A percentile compares a stretch with the other conserved stretches of the same genome.
Conservation (phyloP, 129 eudicot genomes). For the Chrysanthemum lavandulifolium region DNA sequence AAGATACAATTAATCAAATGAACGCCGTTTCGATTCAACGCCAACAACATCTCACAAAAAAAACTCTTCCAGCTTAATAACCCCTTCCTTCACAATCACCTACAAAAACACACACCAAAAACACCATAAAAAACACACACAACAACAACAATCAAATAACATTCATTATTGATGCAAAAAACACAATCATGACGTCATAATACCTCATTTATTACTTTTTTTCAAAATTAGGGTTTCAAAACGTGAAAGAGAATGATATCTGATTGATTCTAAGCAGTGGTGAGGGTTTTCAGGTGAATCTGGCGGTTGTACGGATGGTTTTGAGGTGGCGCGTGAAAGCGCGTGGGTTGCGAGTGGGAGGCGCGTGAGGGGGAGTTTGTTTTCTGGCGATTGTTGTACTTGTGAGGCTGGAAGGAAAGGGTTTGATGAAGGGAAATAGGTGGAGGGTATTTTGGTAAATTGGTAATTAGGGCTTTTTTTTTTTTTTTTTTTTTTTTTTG, state of each 20-base stretch:
- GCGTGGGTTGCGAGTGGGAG: constrained; percentile 17
- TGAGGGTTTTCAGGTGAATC: constrained; percentile 17
- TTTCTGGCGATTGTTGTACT: background rate
- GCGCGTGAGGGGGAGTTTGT: constrained; percentile 27
- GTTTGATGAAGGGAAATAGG: constrained; percentile 10
- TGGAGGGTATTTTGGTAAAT: constrained; percentile 20
- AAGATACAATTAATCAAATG: constrained; percentile 60
- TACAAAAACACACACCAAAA: constrained; percentile 2
- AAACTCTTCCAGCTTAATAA: constrained; percentile 27
- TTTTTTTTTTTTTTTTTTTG: constrained; percentile 1
- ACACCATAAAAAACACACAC: constrained; percentile 10
- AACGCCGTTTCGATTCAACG: constrained; percentile 46
- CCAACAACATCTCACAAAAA: constrained; percentile 47
- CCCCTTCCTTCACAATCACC: background rate
- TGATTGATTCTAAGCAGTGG: constrained; percentile 20
- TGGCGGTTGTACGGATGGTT: constrained; percentile 24
- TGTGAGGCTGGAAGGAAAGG: constrained; percentile 26
- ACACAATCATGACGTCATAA: background rate
- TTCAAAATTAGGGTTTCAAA: constrained; percentile 4
- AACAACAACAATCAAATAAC: constrained; percentile 10
- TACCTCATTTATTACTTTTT: constrained; percentile 27
- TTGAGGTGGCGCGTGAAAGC: constrained; percentile 27
- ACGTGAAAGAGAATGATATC: background rate
- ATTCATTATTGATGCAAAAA: background rate
- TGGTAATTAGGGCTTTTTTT: background rate